Evolutionary conservation across 176 grass and related monocot species (phyloP).

Genomic region (Musa itinerans): DNA sequence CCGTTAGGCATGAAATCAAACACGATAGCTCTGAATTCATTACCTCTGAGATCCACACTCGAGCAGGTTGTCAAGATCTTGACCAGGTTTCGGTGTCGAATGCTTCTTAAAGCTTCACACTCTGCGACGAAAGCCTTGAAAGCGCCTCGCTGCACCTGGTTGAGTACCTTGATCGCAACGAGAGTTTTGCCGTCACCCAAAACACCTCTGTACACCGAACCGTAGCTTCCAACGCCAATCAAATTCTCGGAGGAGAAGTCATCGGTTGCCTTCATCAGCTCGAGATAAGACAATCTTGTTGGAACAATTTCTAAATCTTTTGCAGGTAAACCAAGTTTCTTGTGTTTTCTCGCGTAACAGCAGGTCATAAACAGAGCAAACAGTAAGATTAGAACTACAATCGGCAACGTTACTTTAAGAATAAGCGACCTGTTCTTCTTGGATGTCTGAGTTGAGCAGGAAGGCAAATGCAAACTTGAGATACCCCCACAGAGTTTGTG

Average conservation of each 20-base stretch:
- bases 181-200: not conserved
- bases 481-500: slow-evolving; percentile 21
- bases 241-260: slow-evolving; percentile 25
- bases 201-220: slow-evolving; percentile 42
- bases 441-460: slow-evolving; percentile 1
- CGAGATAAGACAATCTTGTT: slow-evolving; percentile 14
- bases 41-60: slow-evolving; percentile 18
- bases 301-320: not conserved
- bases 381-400: slow-evolving; percentile 4
- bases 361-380: not conserved
- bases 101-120: slow-evolving; percentile 31
- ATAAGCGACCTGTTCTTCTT: not conserved
- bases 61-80: slow-evolving; percentile 30
- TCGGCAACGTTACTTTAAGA: slow-evolving; percentile 18
- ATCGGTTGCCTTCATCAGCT: slow-evolving; percentile 25
- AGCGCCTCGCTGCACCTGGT: slow-evolving; percentile 18
- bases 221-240: slow-evolving; percentile 34
- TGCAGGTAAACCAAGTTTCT: no score
- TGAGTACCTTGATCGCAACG: slow-evolving; percentile 40
- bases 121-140: slow-evolving; percentile 34
- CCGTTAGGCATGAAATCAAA: slow-evolving; percentile 45
- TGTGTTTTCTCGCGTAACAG: not conserved
- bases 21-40: slow-evolving; percentile 41
- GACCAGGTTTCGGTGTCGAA: slow-evolving; percentile 39
- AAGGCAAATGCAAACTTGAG: slow-evolving; percentile 6